Conservation (phyloP, 495 filamentous ascomycete genomes). For the Extremus antarcticus region DNA sequence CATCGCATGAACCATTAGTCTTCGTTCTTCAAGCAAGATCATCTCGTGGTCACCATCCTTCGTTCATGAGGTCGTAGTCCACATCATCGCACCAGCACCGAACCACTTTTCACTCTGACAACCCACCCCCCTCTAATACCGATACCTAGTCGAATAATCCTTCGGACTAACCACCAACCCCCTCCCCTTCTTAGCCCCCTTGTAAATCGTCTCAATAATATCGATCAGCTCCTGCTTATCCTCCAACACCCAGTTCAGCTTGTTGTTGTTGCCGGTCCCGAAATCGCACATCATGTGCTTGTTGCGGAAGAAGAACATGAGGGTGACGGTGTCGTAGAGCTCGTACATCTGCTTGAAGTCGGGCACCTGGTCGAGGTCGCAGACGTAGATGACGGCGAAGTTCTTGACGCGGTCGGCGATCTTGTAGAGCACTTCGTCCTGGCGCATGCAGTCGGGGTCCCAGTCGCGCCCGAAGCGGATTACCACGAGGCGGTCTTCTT, state of each 20-base stretch:
- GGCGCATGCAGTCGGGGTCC: slow-evolving; percentile 73
- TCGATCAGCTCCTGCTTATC: slow-evolving; percentile 99
- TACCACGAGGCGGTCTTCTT: slow-evolving; percentile 92
- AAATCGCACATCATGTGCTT: slow-evolving; percentile 99
- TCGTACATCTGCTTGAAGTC: slow-evolving; percentile 96
- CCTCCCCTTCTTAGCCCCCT: slow-evolving; percentile 90
- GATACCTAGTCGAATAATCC: slow-evolving; percentile 78
- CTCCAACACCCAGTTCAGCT: slow-evolving; percentile 92
- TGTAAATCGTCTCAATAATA: slow-evolving; percentile 96
- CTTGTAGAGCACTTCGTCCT: slow-evolving; percentile 88
- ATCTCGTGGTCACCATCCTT: too few species aligned
- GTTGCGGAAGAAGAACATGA: slow-evolving; percentile 92
- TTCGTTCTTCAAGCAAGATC: too few species aligned
- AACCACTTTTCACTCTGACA: too few species aligned
- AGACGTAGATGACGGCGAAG: slow-evolving; percentile 91
- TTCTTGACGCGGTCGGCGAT: slow-evolving; percentile 77
- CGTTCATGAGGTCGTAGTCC: too few species aligned
- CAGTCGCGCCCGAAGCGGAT: slow-evolving; percentile 83
- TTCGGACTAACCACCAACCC: slow-evolving; percentile 95
- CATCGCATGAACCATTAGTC: too few species aligned
- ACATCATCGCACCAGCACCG: too few species aligned
- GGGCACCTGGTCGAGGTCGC: slow-evolving; percentile 89
- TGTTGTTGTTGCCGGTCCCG: slow-evolving; percentile 97
- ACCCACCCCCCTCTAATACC: slow-evolving; percentile 53
- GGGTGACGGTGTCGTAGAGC: slow-evolving; percentile 48